Conservation (phyloP, 345 rosid genomes). For the Citrus hindsii region DNA sequence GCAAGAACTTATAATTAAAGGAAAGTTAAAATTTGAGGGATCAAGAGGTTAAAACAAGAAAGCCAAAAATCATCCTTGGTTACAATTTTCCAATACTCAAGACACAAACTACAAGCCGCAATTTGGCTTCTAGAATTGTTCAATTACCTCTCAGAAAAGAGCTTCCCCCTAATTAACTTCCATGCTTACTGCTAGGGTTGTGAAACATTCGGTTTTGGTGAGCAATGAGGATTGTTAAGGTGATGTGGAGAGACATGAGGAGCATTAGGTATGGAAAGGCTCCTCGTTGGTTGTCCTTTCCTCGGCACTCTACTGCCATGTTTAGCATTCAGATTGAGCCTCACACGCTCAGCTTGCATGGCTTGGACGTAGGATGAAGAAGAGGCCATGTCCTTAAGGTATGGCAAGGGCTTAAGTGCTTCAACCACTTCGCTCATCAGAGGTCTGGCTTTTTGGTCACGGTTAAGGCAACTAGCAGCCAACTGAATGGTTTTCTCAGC, state of each 20-base stretch:
- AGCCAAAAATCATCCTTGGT: not conserved
- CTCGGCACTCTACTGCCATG: conserved; percentile 12
- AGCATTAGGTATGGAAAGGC: conserved; percentile 8
- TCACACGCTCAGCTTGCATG: conserved; percentile 22
- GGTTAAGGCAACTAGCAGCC: conserved; percentile 38
- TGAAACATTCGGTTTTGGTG: not conserved
- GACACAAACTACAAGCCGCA: not conserved
- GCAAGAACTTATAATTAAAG: not conserved
- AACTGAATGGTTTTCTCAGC: conserved; percentile 39
- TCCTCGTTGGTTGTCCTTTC: conserved; percentile 16
- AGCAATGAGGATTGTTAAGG: not conserved
- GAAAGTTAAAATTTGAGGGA: not conserved
- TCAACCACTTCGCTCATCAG: conserved; percentile 45
- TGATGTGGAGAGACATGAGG: conserved; percentile 19
- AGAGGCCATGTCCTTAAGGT: conserved; percentile 39
- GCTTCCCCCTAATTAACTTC: not conserved
- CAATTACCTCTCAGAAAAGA: not conserved
- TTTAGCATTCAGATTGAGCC: conserved; percentile 6
- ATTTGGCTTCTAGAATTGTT: not conserved
- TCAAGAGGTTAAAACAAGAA: not conserved
- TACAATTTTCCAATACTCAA: not conserved
- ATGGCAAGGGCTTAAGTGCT: conserved; percentile 31
- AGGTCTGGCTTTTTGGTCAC: conserved; percentile 40
- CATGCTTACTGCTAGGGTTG: not conserved
- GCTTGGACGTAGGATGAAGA: conserved; percentile 34